Evolutionary conservation across 225 moss, liverwort and hornwort species (phyloP).

Genomic region (Ulota crispa): DNA sequence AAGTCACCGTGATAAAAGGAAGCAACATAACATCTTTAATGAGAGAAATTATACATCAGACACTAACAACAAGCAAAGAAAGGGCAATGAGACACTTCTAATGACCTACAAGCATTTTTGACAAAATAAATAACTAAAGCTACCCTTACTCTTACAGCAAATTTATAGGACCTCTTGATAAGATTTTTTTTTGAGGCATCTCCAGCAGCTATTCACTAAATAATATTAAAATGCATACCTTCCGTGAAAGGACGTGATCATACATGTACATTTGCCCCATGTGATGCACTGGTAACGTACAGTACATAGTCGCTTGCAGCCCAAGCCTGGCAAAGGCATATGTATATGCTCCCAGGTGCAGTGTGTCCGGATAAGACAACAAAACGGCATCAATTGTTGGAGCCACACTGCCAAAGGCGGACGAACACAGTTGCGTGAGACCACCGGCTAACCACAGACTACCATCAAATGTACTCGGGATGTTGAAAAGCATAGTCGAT

Average conservation of each 20-base stretch:
- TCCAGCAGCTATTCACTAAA: neutral
- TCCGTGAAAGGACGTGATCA: slow-evolving; percentile 92
- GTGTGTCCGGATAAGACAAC: slow-evolving; percentile 91
- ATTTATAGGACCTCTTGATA: neutral
- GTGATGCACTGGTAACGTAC: slow-evolving; percentile 95
- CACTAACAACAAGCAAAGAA: neutral
- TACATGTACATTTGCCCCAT: slow-evolving; percentile 99
- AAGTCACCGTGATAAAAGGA: neutral
- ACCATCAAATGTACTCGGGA: neutral
- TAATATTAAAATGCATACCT: slow-evolving; percentile 48
- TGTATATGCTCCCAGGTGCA: slow-evolving; percentile 93
- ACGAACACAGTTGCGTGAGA: slow-evolving; percentile 7
- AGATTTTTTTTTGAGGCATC: neutral
- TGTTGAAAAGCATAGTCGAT: neutral
- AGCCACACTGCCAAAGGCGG: slow-evolving; percentile 63
- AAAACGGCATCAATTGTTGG: slow-evolving; percentile 85
- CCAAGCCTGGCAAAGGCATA: slow-evolving; percentile 96
- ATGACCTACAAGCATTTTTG: neutral
- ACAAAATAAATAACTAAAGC: neutral
- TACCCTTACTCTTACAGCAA: neutral
- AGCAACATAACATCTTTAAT: neutral
- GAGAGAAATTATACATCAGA: neutral
- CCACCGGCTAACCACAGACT: neutral
- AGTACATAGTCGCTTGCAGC: slow-evolving; percentile 91
- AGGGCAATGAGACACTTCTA: slow-evolving; percentile 6